These are phyloP conservation scores for Trichoderma hamatum DNA, from an alignment of 2,329 filamentous ascomycete genomes.

Conservation along the genomic window DNA sequence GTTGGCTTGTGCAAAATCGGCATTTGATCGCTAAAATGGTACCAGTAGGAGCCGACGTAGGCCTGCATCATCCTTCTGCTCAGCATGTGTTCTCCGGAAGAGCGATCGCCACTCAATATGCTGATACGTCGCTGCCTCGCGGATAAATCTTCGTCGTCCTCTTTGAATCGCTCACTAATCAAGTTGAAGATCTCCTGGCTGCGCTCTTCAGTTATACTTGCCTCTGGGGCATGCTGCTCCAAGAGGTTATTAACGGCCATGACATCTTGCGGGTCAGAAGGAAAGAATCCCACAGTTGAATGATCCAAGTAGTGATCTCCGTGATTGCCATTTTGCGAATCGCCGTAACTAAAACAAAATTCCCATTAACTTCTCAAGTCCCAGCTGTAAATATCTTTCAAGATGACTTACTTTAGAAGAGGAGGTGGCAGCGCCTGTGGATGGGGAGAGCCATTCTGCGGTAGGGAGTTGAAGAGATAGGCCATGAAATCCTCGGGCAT, in stretches of 20 bases:
- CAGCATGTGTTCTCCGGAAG: slow-evolving; percentile 66
- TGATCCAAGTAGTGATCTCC: slow-evolving; percentile 54
- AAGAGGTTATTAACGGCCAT: slow-evolving; percentile 89
- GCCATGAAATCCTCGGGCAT: slow-evolving; percentile 87
- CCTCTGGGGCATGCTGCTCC: slow-evolving; percentile 78
- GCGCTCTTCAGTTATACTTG: slow-evolving; percentile 83
- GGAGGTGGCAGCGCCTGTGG: slow-evolving; percentile 52
- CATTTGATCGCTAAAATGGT: slow-evolving; percentile 90
- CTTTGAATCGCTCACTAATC: slow-evolving; percentile 79
- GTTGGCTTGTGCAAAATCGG: slow-evolving; percentile 95
- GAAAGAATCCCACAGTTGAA: slow-evolving; percentile 57
- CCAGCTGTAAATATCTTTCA: background rate
- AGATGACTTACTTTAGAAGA: slow-evolving; percentile 50
- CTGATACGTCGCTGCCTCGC: slow-evolving; percentile 74
- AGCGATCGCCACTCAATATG: slow-evolving; percentile 77
- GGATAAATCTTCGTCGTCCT: slow-evolving; percentile 69
- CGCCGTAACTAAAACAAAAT: slow-evolving; percentile 52
- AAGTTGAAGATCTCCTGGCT: slow-evolving; percentile 80
- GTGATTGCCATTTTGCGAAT: slow-evolving; percentile 49
- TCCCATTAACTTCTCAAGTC: slow-evolving; percentile 30
- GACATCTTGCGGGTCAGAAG: slow-evolving; percentile 69
- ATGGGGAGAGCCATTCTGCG: slow-evolving; percentile 34
- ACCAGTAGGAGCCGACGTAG: slow-evolving; percentile 92
- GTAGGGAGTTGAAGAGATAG: slow-evolving; percentile 70
- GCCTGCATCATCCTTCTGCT: slow-evolving; percentile 95